Percentiles rank a stretch among this genome's conserved stretches.
These are phyloP conservation scores for Ogataea paraovalis DNA, from an alignment of 805 yeast genomes.

Conservation along the genomic window DNA sequence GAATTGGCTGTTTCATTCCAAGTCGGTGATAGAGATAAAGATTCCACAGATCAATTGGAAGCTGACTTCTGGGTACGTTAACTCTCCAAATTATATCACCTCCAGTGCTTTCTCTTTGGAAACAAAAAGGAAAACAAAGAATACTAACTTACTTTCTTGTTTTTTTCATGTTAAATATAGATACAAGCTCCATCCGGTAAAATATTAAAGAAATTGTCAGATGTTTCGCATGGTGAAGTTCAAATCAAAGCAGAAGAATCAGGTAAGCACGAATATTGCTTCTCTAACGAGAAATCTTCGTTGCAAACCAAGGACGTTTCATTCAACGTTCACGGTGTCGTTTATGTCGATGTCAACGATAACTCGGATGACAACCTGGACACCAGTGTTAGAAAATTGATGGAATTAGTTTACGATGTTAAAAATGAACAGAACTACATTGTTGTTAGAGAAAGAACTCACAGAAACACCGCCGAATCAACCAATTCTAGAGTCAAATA, in stretches of 20 bases:
- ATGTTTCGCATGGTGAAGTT: constrained; percentile 78
- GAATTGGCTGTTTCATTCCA: constrained; percentile 86
- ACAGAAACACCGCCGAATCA: constrained; percentile 97
- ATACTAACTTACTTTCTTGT: neutral
- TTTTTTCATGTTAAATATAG: neutral
- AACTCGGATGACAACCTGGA: constrained; percentile 75
- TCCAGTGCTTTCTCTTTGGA: too few relatives aligned
- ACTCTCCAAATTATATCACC: too few relatives aligned
- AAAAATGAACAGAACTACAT: constrained; percentile 91
- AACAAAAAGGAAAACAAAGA: too few relatives aligned
- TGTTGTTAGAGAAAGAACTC: constrained; percentile 94
- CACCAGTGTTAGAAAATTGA: constrained; percentile 70
- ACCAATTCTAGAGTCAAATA: constrained; percentile 95
- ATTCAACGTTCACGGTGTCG: constrained; percentile 90
- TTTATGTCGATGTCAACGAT: constrained; percentile 71
- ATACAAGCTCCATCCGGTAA: constrained; percentile 40
- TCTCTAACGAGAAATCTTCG: constrained; percentile 77
- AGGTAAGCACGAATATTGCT: constrained; percentile 86
- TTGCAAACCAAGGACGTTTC: constrained; percentile 83
- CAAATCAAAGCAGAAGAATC: constrained; percentile 56
- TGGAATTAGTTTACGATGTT: constrained; percentile 76
- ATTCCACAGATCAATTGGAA: constrained; percentile 58
- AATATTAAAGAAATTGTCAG: constrained; percentile 45
- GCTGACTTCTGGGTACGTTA: constrained; percentile 57
- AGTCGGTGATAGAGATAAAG: constrained; percentile 84